Conservation (phyloP, 805 yeast species). For the Scheffersomyces coipomensis region DNA sequence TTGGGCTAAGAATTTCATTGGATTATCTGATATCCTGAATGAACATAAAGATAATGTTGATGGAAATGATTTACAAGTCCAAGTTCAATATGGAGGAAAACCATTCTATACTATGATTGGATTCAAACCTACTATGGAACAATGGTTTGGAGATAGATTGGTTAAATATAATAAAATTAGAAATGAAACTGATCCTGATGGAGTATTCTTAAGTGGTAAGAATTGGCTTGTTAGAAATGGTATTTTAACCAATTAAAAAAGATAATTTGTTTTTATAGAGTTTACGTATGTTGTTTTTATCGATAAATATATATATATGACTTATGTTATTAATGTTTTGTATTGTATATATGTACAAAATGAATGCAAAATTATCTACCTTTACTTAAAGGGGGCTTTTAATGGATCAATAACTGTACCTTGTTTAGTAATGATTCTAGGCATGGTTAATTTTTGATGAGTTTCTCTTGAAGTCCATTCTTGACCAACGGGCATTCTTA, state of each 20-base stretch:
- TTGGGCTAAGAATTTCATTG: slow-evolving; percentile 96
- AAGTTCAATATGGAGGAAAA: slow-evolving; percentile 38
- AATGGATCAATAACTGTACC: slow-evolving; percentile 91
- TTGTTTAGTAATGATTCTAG: slow-evolving; percentile 79
- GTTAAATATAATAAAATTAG: slow-evolving; percentile 61
- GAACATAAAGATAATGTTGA: slow-evolving; percentile 30
- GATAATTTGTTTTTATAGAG: neutral
- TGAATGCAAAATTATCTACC: neutral
- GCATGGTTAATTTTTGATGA: slow-evolving; percentile 86
- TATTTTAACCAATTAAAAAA: slow-evolving; percentile 31
- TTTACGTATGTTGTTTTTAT: neutral
- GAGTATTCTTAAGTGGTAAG: slow-evolving; percentile 73
- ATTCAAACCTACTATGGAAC: slow-evolving; percentile 60
- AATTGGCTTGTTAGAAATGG: slow-evolving; percentile 87
- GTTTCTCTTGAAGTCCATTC: slow-evolving; percentile 92
- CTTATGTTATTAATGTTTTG: neutral
- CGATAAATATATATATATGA: neutral
- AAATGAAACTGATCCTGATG: slow-evolving; percentile 71
- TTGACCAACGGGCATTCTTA: slow-evolving; percentile 95
- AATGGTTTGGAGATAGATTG: slow-evolving; percentile 81
- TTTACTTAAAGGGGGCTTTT: slow-evolving; percentile 73
- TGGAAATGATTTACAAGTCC: slow-evolving; percentile 36
- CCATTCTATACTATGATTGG: slow-evolving; percentile 78
- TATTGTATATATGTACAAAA: neutral
- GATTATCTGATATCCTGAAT: slow-evolving; percentile 46